Percentiles rank a stretch among this genome's conserved stretches.
Evolutionary conservation across 352 stramenopile genomes (phyloP).

Genomic region (Globisporangium abappressorium): DNA sequence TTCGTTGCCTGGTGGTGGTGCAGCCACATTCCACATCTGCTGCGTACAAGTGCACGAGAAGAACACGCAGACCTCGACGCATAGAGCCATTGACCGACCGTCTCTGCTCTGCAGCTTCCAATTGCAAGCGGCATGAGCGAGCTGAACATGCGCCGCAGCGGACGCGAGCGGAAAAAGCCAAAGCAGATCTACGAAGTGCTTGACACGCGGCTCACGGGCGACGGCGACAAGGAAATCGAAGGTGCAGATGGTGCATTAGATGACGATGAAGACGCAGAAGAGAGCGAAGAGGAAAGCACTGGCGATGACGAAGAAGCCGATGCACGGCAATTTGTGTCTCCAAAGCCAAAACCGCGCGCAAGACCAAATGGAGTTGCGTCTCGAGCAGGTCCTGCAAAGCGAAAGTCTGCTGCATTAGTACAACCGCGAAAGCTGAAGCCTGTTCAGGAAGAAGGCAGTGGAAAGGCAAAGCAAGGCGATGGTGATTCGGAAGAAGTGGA

Average conservation of each 20-base stretch:
- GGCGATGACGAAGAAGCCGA: slow-evolving; percentile 20
- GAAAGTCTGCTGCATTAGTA: slow-evolving; percentile 17
- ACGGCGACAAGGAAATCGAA: slow-evolving; percentile 20
- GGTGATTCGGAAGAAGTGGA: slow-evolving; percentile 16
- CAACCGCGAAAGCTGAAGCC: slow-evolving; percentile 32
- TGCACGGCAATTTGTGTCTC: slow-evolving; percentile 17
- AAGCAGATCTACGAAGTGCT: slow-evolving; percentile 72
- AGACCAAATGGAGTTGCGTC: not conserved
- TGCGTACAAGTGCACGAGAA: not conserved
- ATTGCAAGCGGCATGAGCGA: slow-evolving; percentile 10
- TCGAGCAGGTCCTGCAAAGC: slow-evolving; percentile 10
- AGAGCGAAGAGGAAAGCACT: slow-evolving; percentile 20
- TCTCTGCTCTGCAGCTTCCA: not conserved
- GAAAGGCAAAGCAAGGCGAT: slow-evolving; percentile 18
- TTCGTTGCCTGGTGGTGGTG: not conserved
- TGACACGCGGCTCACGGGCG: slow-evolving; percentile 28
- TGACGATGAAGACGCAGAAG: slow-evolving; percentile 20
- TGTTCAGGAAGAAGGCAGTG: slow-evolving; percentile 15
- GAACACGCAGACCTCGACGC: not conserved
- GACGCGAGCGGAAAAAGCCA: slow-evolving; percentile 59
- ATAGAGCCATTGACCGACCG: not conserved
- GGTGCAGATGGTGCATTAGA: slow-evolving; percentile 15
- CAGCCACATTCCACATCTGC: not conserved
- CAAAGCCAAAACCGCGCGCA: slow-evolving; percentile 12
- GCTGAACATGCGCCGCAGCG: slow-evolving; percentile 52